Evolutionary conservation across 2,329 filamentous ascomycete genomes (phyloP), one percentile per base, ranked within the genome.

Genomic region (Nemania sp.): DNA sequence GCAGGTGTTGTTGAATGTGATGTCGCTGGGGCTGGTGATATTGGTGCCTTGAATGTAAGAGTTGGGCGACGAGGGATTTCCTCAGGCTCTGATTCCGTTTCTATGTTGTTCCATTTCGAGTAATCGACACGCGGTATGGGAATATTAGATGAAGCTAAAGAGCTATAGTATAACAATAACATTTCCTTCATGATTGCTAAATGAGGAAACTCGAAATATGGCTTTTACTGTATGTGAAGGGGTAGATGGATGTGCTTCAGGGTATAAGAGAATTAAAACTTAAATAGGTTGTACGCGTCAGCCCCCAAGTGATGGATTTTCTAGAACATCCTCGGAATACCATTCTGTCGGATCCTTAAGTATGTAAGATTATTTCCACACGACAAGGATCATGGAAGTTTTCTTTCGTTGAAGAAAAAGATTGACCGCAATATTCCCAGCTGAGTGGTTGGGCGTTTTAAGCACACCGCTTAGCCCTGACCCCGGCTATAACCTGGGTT

Each of bases 381-480:
- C 18, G 55, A 57, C 15, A 22, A 47, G 38, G 24, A 29, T 47
- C 38, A 57, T 29, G 38, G 18, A 22, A 41, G 26, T 5, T 27
- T 29, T n/a, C n/a, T 20, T 35, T 15, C n/a, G 2, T 20, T 13
- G 24, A 41, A 56, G 55, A 6, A 4, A n/a, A 18, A n/a, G 54
- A 20, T 47, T 47, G 10, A 47, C 22, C 24, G 24, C 22, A 57
- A 35, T 7, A 57, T 29, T 24, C 24, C 6, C 7, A n/a, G 15
- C 41, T 41, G 15, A 7, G 24, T 13, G 43, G n/a, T 29, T 18
- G 8, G n/a, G 41, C 6, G 45, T 20, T 2, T n/a, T 10, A 6
- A 45, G 18, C 51, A 54, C 51, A 54, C 51, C 51, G 51, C 51
- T 54, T 27, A 54, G 18, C 51, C 26, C 15, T 54, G 24, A 54